Conservation (phyloP, 306 rosid species). For the Fragaria nilgerrensis region DNA sequence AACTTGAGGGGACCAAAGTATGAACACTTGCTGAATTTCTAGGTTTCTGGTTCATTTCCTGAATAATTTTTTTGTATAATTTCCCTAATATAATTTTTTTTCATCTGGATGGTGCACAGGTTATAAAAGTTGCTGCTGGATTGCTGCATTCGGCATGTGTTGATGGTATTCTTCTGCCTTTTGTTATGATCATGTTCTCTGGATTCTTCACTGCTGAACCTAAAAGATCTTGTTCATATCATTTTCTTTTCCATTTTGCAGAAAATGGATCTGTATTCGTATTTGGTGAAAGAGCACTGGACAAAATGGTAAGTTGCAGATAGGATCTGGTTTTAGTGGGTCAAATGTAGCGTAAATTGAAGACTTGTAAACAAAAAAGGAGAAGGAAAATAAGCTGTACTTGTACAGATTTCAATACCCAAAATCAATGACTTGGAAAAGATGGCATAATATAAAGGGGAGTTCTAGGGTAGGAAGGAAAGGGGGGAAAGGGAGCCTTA, state of each 20-base stretch:
- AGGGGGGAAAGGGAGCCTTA: neutral
- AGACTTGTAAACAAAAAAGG: neutral
- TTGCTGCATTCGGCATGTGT: constrained; percentile 79
- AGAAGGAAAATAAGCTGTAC: neutral
- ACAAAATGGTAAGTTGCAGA: constrained; percentile 56
- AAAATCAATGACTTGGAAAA: neutral
- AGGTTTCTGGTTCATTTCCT: constrained; percentile 23
- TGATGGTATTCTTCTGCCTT: constrained; percentile 57
- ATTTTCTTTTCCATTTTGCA: constrained; percentile 42
- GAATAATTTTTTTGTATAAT: too few relatives aligned
- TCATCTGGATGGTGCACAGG: constrained; percentile 35
- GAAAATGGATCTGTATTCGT: constrained; percentile 76
- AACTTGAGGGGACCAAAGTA: constrained; percentile 91
- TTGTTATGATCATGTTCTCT: neutral
- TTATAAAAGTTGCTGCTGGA: constrained; percentile 75
- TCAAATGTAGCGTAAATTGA: neutral
- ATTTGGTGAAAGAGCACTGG: constrained; percentile 70
- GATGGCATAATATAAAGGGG: neutral
- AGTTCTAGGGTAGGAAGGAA: neutral
- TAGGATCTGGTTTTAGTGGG: neutral
- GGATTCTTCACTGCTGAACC: constrained; percentile 8
- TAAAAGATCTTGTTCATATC: neutral
- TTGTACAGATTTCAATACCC: neutral
- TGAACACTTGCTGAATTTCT: constrained; percentile 23
- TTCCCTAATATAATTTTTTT: neutral